Evolutionary conservation across 2,329 filamentous ascomycete genomes (phyloP).

Genomic region (Aspergillus pseudoviridinutans): DNA sequence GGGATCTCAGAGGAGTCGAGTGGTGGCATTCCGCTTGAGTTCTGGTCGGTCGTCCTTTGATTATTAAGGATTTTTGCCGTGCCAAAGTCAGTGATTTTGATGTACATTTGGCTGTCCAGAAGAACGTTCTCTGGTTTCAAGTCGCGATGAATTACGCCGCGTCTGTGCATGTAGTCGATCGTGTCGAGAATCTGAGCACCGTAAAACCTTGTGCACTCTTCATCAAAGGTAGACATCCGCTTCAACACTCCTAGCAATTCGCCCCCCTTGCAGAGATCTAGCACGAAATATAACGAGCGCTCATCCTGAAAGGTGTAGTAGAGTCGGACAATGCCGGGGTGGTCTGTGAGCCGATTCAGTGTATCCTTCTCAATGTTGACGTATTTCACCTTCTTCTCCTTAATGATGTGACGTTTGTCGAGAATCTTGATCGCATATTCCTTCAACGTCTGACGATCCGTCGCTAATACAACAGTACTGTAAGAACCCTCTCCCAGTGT

Average conservation of each 20-base stretch:
- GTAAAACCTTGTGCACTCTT: slow-evolving; percentile 92
- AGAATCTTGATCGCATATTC: slow-evolving; percentile 98
- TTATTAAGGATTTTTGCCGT: slow-evolving; percentile 86
- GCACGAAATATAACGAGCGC: slow-evolving; percentile 89
- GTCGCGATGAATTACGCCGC: slow-evolving; percentile 93
- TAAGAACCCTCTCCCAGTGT: slow-evolving; percentile 95
- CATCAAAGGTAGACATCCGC: slow-evolving; percentile 88
- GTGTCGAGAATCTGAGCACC: slow-evolving; percentile 93
- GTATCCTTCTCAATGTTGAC: slow-evolving; percentile 99
- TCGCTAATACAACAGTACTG: slow-evolving; percentile 90
- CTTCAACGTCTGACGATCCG: slow-evolving; percentile 87
- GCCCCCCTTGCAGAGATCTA: slow-evolving; percentile 88
- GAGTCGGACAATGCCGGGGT: slow-evolving; percentile 90
- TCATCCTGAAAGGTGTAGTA: slow-evolving; percentile 99
- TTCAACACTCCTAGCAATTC: slow-evolving; percentile 91
- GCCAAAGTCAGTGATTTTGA: slow-evolving; percentile 98
- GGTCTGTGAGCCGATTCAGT: slow-evolving; percentile 89
- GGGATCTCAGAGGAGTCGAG: slow-evolving; percentile 52
- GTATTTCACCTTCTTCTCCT: slow-evolving; percentile 99
- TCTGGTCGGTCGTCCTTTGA: slow-evolving; percentile 43
- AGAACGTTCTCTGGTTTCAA: slow-evolving; percentile 96
- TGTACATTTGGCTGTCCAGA: slow-evolving; percentile 90
- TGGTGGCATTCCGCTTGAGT: slow-evolving; percentile 42
- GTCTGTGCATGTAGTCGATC: slow-evolving; percentile 96
- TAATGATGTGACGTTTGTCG: slow-evolving; percentile 98